Percentiles rank a stretch among this genome's conserved stretches.
Evolutionary conservation across 202 grass and related monocot genomes (phyloP).

Genomic region (Schoenoplectus tabernaemontani): DNA sequence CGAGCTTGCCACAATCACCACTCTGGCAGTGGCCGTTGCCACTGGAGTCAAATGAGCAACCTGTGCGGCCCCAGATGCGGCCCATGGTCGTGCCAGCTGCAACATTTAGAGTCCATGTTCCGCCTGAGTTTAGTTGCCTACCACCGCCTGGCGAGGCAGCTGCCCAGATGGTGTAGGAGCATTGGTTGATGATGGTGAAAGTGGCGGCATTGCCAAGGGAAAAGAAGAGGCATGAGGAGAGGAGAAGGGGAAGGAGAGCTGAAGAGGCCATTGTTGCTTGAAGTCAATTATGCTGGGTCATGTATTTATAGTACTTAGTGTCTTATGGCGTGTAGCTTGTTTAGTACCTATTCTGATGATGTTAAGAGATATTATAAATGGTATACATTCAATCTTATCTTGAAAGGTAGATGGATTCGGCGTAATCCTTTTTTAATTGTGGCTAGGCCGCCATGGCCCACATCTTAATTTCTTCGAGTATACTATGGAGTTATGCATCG

Average conservation of each 20-base stretch:
- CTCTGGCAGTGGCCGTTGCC: slow-evolving; percentile 31
- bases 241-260: background rate
- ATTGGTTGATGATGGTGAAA: slow-evolving; percentile 39
- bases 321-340: background rate
- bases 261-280: background rate
- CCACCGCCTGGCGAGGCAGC: slow-evolving; percentile 33
- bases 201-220: background rate
- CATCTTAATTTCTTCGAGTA: background rate
- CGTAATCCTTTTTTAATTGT: background rate
- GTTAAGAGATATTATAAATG: no score
- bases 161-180: slow-evolving; percentile 32
- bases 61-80: slow-evolving; percentile 47
- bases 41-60: slow-evolving; percentile 28
- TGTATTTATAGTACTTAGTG: background rate
- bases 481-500: background rate
- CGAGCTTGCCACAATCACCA: slow-evolving; percentile 39
- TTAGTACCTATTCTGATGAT: background rate
- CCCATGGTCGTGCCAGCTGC: slow-evolving; percentile 21
- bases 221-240: background rate
- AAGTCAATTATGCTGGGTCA: background rate
- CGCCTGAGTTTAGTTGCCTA: background rate
- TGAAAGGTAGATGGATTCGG: background rate
- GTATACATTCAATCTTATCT: background rate
- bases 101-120: background rate
- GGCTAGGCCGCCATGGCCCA: background rate